Base-by-base conservation (phyloP, 345 rosid genomes). In the Aurinia saxatilis region DNA sequence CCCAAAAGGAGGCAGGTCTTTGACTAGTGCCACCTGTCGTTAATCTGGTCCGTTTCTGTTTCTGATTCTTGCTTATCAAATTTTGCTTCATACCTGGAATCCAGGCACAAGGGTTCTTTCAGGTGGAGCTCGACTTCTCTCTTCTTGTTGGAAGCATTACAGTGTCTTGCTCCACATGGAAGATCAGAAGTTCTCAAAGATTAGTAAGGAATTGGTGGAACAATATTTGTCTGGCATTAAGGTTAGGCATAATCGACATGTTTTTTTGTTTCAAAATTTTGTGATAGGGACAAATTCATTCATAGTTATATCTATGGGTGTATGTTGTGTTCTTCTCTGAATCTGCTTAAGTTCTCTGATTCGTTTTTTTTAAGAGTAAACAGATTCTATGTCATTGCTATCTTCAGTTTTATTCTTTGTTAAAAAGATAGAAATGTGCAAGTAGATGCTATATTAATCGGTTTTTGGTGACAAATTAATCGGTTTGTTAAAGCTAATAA, bases 91-190 rank as follows among this genome's bases (percentile, higher is more conserved):
- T 46, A 53, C 40, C 46, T 67, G 78, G 53, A 40, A 66, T 73
- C 55, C 81, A 82, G 91, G 71, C 51, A 52, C 72, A 64, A 63
- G 70, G 63, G 25, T 63, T 44, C 33, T 60, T 55, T 69, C 33
- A 34, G 64, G 77, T 50, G 75, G 89, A 63, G 79, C 79, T 50
- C 70, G 75, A 29, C 79, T 91, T 44, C 81, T 91, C 50, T 86
- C 84, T 71, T 88, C 96, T 35, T 88, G 96, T 63, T 91, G 98
- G 98, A 88, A 82, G 81, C 88, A 88, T 66, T 91, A 80, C 56
- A 58, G 90, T 63, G 42, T 66, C 67, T 75, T 91, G 39, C 72
- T 88, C 74, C 87, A 77, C 75, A 64, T 91, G 75, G 98, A 91
- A 75, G 95, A 86, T 77, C 78, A 38, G 40, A 83, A 76, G 36